Evolutionary conservation across 1,284 basidiomycete genomes (phyloP).

Genomic region (Leccinum angustisporum): DNA sequence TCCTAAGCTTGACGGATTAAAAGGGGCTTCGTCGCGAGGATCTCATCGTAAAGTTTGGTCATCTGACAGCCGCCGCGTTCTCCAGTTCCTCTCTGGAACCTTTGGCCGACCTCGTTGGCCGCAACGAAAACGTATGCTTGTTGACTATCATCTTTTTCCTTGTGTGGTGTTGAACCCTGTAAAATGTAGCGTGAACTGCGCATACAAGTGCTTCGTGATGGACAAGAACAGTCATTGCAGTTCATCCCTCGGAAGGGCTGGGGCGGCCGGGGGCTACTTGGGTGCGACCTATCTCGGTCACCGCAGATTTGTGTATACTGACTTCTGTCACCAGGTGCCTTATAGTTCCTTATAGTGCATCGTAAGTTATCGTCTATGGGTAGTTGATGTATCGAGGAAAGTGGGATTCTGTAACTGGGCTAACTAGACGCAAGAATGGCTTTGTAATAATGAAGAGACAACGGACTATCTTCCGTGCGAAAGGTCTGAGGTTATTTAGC

Average conservation of each 20-base stretch:
- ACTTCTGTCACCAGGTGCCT: conserved; percentile 55
- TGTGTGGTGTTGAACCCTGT: conserved; percentile 13
- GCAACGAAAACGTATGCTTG: conserved; percentile 71
- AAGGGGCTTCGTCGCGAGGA: conserved; percentile 75
- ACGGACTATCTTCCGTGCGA: neutral
- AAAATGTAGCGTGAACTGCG: conserved; percentile 46
- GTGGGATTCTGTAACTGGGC: neutral
- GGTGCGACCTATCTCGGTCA: conserved; percentile 47
- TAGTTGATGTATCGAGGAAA: neutral
- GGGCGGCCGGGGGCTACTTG: conserved; percentile 80
- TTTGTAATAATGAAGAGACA: conserved; percentile 4
- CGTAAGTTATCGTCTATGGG: conserved; percentile 8
- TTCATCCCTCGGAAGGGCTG: conserved; percentile 62
- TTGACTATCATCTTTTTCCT: neutral
- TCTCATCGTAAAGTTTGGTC: conserved; percentile 72
- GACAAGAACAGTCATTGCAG: conserved; percentile 39
- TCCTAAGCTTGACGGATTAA: neutral
- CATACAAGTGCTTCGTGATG: conserved; percentile 42
- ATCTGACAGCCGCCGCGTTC: conserved; percentile 55
- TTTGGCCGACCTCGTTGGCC: conserved; percentile 67
- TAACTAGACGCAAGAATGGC: neutral
- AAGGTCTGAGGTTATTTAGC: neutral
- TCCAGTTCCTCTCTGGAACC: conserved; percentile 58
- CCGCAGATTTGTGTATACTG: neutral
- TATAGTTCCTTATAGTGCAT: conserved; percentile 54